phyloP scores from a whole-genome alignment of 371 early-diverging fungal species.

The Chytridium lagenaria region DNA sequence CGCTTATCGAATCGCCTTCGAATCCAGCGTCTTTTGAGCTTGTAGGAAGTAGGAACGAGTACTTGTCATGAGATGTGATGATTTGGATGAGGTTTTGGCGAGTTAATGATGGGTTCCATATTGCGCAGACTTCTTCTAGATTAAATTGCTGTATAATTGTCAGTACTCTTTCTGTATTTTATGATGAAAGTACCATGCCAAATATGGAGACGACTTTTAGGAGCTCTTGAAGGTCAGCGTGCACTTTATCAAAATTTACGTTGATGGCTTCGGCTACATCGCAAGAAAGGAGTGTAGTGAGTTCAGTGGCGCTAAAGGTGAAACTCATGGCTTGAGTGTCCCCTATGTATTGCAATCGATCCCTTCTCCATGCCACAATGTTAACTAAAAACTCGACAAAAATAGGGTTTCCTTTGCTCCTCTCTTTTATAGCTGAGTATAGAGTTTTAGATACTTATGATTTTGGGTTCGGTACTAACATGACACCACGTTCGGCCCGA shows the following conservation, averaged over 20 bases:
- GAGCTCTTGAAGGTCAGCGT: slow-evolving; percentile 1
- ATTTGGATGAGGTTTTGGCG: neutral
- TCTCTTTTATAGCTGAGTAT: neutral
- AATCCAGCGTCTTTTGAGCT: neutral
- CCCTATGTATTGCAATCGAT: neutral
- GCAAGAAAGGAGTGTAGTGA: neutral
- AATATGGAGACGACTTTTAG: neutral
- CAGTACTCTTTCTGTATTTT: neutral
- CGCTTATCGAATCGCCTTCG: neutral
- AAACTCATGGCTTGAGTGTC: neutral
- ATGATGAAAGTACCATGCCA: neutral
- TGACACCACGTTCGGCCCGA: neutral
- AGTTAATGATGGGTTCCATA: neutral
- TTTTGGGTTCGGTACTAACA: no score
- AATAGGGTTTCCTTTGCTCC: slow-evolving; percentile 1
- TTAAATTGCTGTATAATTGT: slow-evolving; percentile 4
- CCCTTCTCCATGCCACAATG: neutral
- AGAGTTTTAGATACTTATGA: no score
- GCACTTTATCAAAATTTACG: slow-evolving; percentile 5
- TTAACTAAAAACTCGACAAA: neutral
- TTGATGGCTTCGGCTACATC: slow-evolving; percentile 10
- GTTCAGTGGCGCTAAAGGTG: neutral
- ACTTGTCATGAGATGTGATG: neutral
- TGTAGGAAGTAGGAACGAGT: neutral
- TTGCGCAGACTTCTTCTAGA: neutral